Evolutionary conservation across 331 rosid species (phyloP).

Genomic region (Malus hybrid): DNA sequence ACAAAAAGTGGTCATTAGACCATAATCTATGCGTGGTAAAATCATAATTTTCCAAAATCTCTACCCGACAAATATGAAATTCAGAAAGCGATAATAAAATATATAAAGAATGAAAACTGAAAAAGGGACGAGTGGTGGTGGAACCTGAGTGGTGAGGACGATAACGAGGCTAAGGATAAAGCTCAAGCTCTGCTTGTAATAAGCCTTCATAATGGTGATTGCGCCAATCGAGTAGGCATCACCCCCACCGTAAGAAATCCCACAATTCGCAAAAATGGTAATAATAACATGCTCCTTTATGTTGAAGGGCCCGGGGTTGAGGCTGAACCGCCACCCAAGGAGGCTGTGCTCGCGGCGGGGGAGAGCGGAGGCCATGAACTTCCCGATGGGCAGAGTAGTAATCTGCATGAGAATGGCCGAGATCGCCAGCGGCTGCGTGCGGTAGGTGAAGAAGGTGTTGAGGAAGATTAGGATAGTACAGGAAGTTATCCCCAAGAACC

Average conservation of each 20-base stretch:
- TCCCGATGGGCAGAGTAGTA: conserved; percentile 63
- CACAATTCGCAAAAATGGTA: conserved; percentile 89
- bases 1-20: no score
- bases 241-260: conserved; percentile 82
- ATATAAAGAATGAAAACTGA: not conserved
- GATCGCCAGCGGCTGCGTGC: conserved; percentile 83
- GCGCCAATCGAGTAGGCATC: conserved; percentile 97
- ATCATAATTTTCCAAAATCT: not conserved
- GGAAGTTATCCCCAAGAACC: conserved; percentile 62
- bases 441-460: conserved; percentile 90
- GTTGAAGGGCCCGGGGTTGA: conserved; percentile 88
- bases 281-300: conserved; percentile 94
- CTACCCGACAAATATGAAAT: not conserved
- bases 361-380: conserved; percentile 75
- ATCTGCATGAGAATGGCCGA: conserved; percentile 99
- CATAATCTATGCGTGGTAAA: no score
- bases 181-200: conserved; percentile 61
- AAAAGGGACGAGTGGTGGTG: not conserved
- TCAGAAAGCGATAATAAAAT: not conserved
- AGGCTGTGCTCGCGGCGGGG: conserved; percentile 38
- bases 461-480: conserved; percentile 74
- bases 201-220: conserved; percentile 80
- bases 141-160: conserved; percentile 81
- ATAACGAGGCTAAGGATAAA: conserved; percentile 73
- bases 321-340: conserved; percentile 36